Conservation (phyloP, 495 filamentous ascomycete genomes). For the Xylaria bambusicola region DNA sequence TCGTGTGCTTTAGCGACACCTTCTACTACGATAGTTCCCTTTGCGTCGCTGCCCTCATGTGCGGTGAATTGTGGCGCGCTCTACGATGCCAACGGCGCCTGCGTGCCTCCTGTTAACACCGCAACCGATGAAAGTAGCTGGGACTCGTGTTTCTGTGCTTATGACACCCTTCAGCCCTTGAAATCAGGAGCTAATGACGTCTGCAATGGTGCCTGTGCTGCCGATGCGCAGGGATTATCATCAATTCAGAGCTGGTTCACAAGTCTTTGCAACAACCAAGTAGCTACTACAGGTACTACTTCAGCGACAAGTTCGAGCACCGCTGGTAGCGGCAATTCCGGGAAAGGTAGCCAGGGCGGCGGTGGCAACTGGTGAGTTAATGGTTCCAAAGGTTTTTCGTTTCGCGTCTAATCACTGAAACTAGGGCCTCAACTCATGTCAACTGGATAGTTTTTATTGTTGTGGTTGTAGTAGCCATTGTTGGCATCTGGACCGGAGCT, state of each 20-base stretch:
- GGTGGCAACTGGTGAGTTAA: slow-evolving; percentile 33
- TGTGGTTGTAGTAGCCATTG: slow-evolving; percentile 52
- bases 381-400: background rate
- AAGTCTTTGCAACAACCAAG: slow-evolving; percentile 39
- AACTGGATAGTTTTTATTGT: slow-evolving; percentile 61
- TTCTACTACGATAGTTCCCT: slow-evolving; percentile 49
- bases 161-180: slow-evolving; percentile 43
- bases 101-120: slow-evolving; percentile 45
- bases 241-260: slow-evolving; percentile 54
- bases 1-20: slow-evolving; percentile 17
- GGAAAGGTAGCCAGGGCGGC: slow-evolving; percentile 15
- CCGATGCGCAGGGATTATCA: slow-evolving; percentile 34
- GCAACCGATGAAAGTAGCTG: slow-evolving; percentile 30
- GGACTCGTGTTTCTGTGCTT: slow-evolving; percentile 51
- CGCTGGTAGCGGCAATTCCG: slow-evolving; percentile 20
- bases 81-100: slow-evolving; percentile 58
- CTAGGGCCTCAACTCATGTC: slow-evolving; percentile 53
- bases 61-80: slow-evolving; percentile 48
- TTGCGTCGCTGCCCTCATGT: slow-evolving; percentile 49
- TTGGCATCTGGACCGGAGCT: slow-evolving; percentile 55
- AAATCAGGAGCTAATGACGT: slow-evolving; percentile 42
- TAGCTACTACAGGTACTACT: slow-evolving; percentile 24
- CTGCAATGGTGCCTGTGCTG: slow-evolving; percentile 40
- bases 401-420: background rate
- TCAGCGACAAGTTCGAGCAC: slow-evolving; percentile 25